These are phyloP conservation scores for Mycoemilia scoparia DNA, from an alignment of 192 early-diverging fungal genomes.

Conservation along the genomic window DNA sequence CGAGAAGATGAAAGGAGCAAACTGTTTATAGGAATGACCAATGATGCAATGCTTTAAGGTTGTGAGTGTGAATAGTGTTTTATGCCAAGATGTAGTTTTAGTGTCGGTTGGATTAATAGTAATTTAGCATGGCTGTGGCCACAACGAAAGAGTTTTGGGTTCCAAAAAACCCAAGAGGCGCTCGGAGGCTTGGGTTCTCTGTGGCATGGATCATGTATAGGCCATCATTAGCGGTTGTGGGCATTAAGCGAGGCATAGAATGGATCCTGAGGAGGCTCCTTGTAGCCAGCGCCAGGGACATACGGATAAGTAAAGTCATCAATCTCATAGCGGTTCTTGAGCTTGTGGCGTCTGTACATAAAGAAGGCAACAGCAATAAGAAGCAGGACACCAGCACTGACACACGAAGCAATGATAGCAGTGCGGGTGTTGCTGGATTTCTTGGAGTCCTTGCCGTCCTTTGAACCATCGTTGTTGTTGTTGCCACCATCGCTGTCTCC, in stretches of 20 bases:
- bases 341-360: constrained; percentile 11
- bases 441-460: constrained; percentile 25
- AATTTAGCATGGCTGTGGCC: too few species aligned
- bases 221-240: too few species aligned
- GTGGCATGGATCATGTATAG: too few species aligned
- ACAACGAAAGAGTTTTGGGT: too few species aligned
- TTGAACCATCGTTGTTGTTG: not conserved
- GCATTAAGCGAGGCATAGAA: not conserved
- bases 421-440: constrained; percentile 16
- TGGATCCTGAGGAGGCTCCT: constrained; percentile 4
- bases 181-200: too few species aligned
- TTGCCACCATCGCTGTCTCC: not conserved
- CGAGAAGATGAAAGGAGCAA: too few species aligned
- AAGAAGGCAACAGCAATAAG: constrained; percentile 15
- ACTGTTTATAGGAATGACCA: too few species aligned
- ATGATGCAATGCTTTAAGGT: too few species aligned
- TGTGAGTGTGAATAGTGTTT: too few species aligned
- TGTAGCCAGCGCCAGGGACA: not conserved
- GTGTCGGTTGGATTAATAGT: too few species aligned
- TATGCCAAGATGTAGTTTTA: too few species aligned
- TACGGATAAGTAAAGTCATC: constrained; percentile 17
- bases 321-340: constrained; percentile 8
- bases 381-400: constrained; percentile 14
- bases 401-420: constrained; percentile 14
- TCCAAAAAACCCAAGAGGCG: too few species aligned